A percentile compares a stretch with the other conserved stretches of the same genome.
Evolutionary conservation across 2,329 filamentous ascomycete species (phyloP).

Genomic region (Akanthomyces lecanii): DNA sequence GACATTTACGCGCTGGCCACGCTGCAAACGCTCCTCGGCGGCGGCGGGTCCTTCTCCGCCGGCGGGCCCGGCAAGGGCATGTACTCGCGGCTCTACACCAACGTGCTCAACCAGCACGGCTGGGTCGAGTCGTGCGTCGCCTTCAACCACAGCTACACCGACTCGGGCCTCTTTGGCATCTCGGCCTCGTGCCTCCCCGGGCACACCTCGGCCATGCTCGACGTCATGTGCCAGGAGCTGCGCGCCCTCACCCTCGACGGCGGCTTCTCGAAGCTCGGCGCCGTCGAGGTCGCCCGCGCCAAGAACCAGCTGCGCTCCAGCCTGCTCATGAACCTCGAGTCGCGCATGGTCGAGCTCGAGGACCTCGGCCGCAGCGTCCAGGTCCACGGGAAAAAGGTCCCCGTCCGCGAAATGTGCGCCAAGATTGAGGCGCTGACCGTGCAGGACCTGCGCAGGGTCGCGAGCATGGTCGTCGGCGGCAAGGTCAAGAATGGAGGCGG

Average conservation of each 20-base stretch:
- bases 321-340: constrained; percentile 96
- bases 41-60: constrained; percentile 93
- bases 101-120: constrained; percentile 93
- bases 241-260: constrained; percentile 70
- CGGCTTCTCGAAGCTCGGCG: constrained; percentile 67
- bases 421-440: constrained; percentile 81
- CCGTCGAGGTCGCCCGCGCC: constrained; percentile 78
- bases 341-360: constrained; percentile 94
- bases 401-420: constrained; percentile 87
- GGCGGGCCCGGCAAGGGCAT: constrained; percentile 97
- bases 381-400: constrained; percentile 89
- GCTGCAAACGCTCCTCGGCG: constrained; percentile 90
- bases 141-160: constrained; percentile 97
- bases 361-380: constrained; percentile 93
- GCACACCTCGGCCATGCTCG: constrained; percentile 77
- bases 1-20: constrained; percentile 97
- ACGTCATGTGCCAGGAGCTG: constrained; percentile 91
- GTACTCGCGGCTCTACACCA: constrained; percentile 97
- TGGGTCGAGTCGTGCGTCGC: constrained; percentile 96
- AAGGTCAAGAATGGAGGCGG: constrained; percentile 67
- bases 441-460: constrained; percentile 75
- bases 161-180: constrained; percentile 93
- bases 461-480: constrained; percentile 72
- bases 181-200: constrained; percentile 78
- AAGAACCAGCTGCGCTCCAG: constrained; percentile 94